Conservation (phyloP, 2,329 filamentous ascomycete genomes). For the Sporothrix pallida region DNA sequence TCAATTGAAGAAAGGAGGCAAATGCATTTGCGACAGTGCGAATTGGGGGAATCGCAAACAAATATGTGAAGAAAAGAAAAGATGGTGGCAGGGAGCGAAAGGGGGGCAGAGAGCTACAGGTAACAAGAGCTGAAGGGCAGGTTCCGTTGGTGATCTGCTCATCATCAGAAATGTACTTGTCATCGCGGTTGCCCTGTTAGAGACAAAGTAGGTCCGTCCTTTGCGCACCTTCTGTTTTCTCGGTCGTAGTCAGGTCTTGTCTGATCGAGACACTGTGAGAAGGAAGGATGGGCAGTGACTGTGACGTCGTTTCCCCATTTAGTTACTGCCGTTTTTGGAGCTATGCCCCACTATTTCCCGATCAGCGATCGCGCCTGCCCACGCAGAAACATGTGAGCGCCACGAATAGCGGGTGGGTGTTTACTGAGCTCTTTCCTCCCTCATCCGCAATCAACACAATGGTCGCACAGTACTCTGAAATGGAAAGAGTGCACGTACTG, state of each 20-base stretch:
- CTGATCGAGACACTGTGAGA: neutral
- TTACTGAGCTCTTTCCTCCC: slow-evolving; percentile 24
- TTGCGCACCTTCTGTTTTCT: neutral
- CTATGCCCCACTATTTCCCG: slow-evolving; percentile 13
- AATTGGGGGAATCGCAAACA: neutral
- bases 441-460: neutral
- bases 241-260: slow-evolving; percentile 21
- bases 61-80: neutral
- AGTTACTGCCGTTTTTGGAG: neutral
- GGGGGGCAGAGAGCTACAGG: neutral
- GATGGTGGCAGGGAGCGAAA: neutral
- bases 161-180: slow-evolving; percentile 12
- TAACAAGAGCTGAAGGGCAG: neutral
- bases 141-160: slow-evolving; percentile 13
- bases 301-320: slow-evolving; percentile 28
- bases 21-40: neutral
- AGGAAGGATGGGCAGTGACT: slow-evolving; percentile 11
- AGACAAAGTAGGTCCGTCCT: neutral
- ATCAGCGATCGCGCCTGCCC: slow-evolving; percentile 27
- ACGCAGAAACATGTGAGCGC: neutral
- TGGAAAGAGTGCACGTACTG: neutral
- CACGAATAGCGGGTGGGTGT: slow-evolving; percentile 9
- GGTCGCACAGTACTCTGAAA: neutral
- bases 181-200: neutral
- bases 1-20: neutral